Conservation (phyloP, 129 eudicot species). For the Chrysanthemum seticuspe region DNA sequence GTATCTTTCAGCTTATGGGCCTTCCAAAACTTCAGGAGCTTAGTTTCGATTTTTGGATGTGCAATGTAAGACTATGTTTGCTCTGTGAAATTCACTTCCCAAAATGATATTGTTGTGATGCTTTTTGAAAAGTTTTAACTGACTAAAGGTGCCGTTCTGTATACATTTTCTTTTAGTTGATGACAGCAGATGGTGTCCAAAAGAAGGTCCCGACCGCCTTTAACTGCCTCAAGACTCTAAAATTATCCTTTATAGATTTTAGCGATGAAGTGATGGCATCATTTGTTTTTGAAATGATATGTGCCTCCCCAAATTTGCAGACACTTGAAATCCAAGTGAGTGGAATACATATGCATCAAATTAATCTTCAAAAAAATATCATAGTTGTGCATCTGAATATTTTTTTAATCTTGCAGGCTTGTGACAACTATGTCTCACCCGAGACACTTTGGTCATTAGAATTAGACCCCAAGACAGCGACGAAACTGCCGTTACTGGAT, state of each 20-base stretch:
- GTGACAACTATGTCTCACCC: background rate
- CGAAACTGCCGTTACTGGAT: background rate
- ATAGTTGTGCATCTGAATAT: background rate
- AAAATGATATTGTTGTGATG: background rate
- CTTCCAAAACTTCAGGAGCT: background rate
- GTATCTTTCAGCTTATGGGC: background rate
- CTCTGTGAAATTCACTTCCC: background rate
- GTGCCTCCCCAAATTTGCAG: conserved; percentile 7
- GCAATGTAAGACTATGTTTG: background rate
- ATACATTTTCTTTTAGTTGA: no score
- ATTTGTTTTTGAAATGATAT: conserved; percentile 5
- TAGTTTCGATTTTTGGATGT: background rate
- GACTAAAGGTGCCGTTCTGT: background rate
- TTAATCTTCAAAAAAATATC: background rate
- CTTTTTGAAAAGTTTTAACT: conserved; percentile 2
- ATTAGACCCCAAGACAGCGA: background rate
- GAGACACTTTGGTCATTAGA: background rate
- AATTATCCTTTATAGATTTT: background rate
- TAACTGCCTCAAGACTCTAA: conserved; percentile 14
- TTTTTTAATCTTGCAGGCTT: background rate
- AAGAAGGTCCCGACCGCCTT: background rate
- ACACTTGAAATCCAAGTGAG: background rate
- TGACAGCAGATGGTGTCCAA: background rate
- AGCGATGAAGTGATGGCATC: background rate
- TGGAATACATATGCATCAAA: background rate